These are phyloP conservation scores for Venturia oleaginea DNA, from an alignment of 2,329 filamentous ascomycete genomes.

Conservation along the genomic window DNA sequence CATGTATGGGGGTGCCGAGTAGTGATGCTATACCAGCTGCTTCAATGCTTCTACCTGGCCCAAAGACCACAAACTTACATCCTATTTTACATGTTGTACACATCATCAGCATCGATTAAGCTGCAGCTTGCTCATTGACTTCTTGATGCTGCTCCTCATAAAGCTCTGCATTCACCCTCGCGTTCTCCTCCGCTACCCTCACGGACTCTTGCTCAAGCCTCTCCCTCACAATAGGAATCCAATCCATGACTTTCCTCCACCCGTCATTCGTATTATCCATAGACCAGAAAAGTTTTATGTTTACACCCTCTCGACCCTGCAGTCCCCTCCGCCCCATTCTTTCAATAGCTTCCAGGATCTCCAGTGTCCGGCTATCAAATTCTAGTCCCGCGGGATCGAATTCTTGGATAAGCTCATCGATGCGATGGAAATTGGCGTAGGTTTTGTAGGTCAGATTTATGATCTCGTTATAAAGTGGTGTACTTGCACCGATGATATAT, in stretches of 20 bases:
- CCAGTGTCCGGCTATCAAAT: conserved; percentile 42
- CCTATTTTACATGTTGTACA: not conserved
- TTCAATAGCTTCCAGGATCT: conserved; percentile 29
- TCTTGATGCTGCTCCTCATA: not conserved
- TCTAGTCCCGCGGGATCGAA: conserved; percentile 56
- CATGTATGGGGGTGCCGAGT: not conserved
- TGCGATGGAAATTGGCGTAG: conserved; percentile 47
- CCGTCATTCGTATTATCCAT: conserved; percentile 29
- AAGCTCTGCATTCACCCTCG: not conserved
- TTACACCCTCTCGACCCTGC: conserved; percentile 22
- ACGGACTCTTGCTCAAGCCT: conserved; percentile 23
- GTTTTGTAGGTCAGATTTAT: conserved; percentile 53
- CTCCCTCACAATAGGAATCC: conserved; percentile 23
- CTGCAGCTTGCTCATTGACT: not conserved
- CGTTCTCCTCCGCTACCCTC: conserved; percentile 7
- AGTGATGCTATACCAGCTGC: not conserved
- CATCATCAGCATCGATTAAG: too few species aligned
- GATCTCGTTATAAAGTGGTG: conserved; percentile 60
- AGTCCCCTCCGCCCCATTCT: conserved; percentile 20
- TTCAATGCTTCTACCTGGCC: not conserved
- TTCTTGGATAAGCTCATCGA: conserved; percentile 51
- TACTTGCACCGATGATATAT: conserved; percentile 63
- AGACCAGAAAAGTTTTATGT: conserved; percentile 23
- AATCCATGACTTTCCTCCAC: conserved; percentile 23
- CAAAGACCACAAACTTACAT: not conserved